Conservation (phyloP, 371 early-diverging fungal species). For the Lichtheimia ornata region DNA sequence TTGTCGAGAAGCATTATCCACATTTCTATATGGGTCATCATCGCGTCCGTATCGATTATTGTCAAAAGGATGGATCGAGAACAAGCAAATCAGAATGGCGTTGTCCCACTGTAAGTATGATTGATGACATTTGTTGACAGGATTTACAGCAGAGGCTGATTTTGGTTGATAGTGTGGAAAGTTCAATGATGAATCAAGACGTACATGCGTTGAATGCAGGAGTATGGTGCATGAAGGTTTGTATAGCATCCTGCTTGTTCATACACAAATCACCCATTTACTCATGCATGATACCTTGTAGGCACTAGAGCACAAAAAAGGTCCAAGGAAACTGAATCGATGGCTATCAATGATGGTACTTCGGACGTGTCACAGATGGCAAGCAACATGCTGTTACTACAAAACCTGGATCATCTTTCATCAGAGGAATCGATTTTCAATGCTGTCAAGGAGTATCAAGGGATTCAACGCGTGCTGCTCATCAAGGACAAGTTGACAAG, state of each 20-base stretch:
- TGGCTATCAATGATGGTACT: slow-evolving; percentile 54
- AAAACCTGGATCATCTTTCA: slow-evolving; percentile 55
- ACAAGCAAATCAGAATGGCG: slow-evolving; percentile 57
- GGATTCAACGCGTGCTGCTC: slow-evolving; percentile 37
- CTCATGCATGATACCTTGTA: not conserved
- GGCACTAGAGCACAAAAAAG: slow-evolving; percentile 30
- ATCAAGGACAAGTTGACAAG: slow-evolving; percentile 57
- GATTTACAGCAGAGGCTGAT: not conserved
- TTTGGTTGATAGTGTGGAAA: slow-evolving; percentile 29
- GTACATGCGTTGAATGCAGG: slow-evolving; percentile 40
- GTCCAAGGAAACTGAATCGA: slow-evolving; percentile 33
- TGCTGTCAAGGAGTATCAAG: slow-evolving; percentile 26
- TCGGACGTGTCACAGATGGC: slow-evolving; percentile 45
- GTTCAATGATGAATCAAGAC: slow-evolving; percentile 38
- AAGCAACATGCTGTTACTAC: slow-evolving; percentile 41
- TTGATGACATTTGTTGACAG: not conserved
- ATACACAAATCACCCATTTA: too few species aligned
- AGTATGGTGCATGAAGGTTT: not conserved
- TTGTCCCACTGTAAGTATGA: slow-evolving; percentile 43
- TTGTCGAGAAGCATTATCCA: slow-evolving; percentile 52
- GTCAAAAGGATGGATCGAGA: slow-evolving; percentile 35
- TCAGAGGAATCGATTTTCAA: slow-evolving; percentile 53
- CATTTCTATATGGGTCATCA: slow-evolving; percentile 44
- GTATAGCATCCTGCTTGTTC: too few species aligned
- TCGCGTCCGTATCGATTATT: slow-evolving; percentile 59